Percentiles rank a stretch among this genome's conserved stretches.
Conservation (phyloP, 306 rosid genomes). For the Betula pendula region DNA sequence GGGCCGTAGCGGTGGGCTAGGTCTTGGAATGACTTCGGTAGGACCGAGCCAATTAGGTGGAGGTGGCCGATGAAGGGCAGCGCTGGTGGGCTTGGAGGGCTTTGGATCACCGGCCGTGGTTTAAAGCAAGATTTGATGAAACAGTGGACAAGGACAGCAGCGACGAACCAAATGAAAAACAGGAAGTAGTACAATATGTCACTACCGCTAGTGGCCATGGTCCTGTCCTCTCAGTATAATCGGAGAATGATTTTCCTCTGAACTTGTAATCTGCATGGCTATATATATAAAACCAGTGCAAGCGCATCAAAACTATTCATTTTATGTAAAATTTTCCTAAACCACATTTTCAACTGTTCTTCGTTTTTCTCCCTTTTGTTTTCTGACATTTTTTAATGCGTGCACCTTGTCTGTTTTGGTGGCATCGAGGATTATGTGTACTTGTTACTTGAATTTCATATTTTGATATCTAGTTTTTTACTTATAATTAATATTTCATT, state of each 20-base stretch:
- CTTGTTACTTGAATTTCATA: no score
- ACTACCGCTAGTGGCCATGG: constrained; percentile 3
- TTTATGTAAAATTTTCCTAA: no score
- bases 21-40: constrained; percentile 54
- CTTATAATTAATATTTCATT: no score
- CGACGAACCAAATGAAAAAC: constrained; percentile 1
- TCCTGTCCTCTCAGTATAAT: not conserved
- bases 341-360: no score
- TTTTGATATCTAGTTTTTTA: no score
- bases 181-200: not conserved
- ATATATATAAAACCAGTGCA: no score
- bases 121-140: constrained; percentile 15
- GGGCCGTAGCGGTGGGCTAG: constrained; percentile 55
- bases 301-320: no score
- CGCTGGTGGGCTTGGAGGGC: constrained; percentile 39
- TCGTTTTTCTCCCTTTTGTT: no score
- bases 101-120: not conserved
- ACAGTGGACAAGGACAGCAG: constrained; percentile 4
- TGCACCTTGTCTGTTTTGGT: no score
- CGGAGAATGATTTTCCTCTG: no score
- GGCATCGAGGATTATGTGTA: no score
- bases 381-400: no score
- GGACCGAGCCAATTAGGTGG: constrained; percentile 46
- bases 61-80: constrained; percentile 50
- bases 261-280: not conserved